Evolutionary conservation across 805 yeast genomes (phyloP), one percentile per base, ranked within the genome.

Genomic region (Schizosaccharomyces osmophilus): DNA sequence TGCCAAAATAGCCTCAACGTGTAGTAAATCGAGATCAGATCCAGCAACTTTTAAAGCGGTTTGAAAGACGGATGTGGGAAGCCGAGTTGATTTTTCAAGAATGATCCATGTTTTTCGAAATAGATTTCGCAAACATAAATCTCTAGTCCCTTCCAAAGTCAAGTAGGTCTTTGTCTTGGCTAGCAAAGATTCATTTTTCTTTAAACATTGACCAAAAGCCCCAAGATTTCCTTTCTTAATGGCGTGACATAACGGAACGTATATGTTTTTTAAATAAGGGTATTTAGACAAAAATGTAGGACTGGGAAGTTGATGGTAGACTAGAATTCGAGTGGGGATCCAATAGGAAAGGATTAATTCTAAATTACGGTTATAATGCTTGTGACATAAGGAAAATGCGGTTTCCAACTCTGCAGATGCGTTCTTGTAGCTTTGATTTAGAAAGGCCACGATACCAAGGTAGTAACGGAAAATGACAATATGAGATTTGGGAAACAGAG

Each of bases 1-100:
- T 0, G 95, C 88, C 26, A 87, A 65, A 11, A 78, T 70, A 63
- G 90, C 82, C 70, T 88, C 95, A 4, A 82, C 73, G 62, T 79
- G 82, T 67, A 82, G 86, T 15, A 65, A 66, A 61, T 63, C 64
- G 26, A 61, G 65, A 19, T 64, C 68, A 5, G 62, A 43, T 6
- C 71, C 68, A 1, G 66, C 65, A 9, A 39, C 29, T 19, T 42
- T 15, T 6, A 59, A 11, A 22, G 61, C 61, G 11, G 22, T 31
- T n/a, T 31, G 41, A 43, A 39, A 59, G 8, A n/a, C 29, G 31
- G 19, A 19, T n/a, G 43, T 43, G 32, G 48, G 41, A n/a, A 69
- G 67, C 67, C 73, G 74, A 22, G 70, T 69, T 51, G 65, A 67
- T 43, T 64, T 48, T 1, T 67, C 72, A 48, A 66, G 66, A 5